Evolutionary conservation across 2,329 filamentous ascomycete species (phyloP), one percentile per base, ranked within the genome.

Genomic region (Fusarium sp.): DNA sequence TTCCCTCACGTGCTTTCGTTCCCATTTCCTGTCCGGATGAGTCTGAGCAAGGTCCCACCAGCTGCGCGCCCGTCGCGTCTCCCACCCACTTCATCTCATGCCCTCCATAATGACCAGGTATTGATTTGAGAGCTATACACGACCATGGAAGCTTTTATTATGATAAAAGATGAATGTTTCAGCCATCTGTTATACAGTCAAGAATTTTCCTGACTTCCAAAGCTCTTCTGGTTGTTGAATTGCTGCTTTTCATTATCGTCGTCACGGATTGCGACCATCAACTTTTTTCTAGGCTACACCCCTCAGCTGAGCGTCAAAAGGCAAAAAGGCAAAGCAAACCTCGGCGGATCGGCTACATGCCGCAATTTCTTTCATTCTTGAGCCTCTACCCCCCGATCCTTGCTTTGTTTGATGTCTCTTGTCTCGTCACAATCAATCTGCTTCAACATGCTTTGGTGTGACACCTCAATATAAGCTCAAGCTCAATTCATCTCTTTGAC

Each of bases 1-100:
- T 23, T 9, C n/a, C 37, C 75, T 84, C 82, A 84, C 82, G 82
- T 84, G 82, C 78, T 80, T 81, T 81, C 82, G 82, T 80, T 83
- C 76, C 75, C 76, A 79, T 76, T 77, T 83, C 80, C 82, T 80
- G 81, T 83, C 80, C 82, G 78, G 81, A 76, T 67, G 70, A 72
- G 60, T 75, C 27, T 32, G 26, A 40, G 40, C 58, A 68, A 67
- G 69, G 77, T 73, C 75, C 78, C 78, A 76, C 79, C 76, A 80
- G 77, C 67, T 79, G 78, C 81, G 81, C 81, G 81, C 78, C 80
- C 77, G 80, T 81, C 83, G 83, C 83, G 83, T 83, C 81, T 81
- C 78, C 80, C 81, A 73, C 75, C 77, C 76, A 82, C 81, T 73
- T 81, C 80, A 79, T 77, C 73, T 74, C 77, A 80, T 78, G 74